Percentiles rank a stretch among this genome's conserved stretches.
Evolutionary conservation across 1,284 basidiomycete species (phyloP).

Genomic region (Heterobasidion irregulare): DNA sequence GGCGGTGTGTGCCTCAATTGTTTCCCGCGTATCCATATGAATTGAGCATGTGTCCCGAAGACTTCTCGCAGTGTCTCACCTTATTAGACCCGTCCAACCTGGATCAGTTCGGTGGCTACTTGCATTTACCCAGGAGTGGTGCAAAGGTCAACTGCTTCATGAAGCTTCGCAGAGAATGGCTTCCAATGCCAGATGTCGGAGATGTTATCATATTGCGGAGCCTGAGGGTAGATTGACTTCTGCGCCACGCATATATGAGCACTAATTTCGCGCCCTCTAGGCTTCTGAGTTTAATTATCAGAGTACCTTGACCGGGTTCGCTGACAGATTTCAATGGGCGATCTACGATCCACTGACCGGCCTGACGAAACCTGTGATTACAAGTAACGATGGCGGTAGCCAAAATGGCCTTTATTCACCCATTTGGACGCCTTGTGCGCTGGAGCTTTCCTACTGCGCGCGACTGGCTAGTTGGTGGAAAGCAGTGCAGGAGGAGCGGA

Average conservation of each 20-base stretch:
- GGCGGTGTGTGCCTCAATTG: slow-evolving; percentile 10
- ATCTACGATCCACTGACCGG: slow-evolving; percentile 14
- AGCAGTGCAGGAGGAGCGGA: slow-evolving; percentile 18
- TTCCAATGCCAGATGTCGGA: slow-evolving; percentile 36
- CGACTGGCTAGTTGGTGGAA: slow-evolving; percentile 49
- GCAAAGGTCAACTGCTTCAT: slow-evolving; percentile 46
- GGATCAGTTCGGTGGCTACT: slow-evolving; percentile 9
- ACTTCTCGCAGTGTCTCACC: slow-evolving; percentile 11
- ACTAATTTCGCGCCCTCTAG: slow-evolving; percentile 16
- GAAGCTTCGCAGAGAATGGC: slow-evolving; percentile 32
- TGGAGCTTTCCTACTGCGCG: slow-evolving; percentile 27
- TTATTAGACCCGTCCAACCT: slow-evolving; percentile 37
- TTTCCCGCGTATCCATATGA: not conserved
- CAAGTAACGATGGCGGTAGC: not conserved
- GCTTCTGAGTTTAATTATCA: slow-evolving; percentile 20
- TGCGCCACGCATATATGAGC: not conserved
- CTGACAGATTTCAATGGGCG: slow-evolving; percentile 21
- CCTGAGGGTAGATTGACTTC: slow-evolving; percentile 24
- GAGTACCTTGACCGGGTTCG: slow-evolving; percentile 22
- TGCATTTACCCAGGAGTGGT: slow-evolving; percentile 14
- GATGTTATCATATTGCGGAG: slow-evolving; percentile 36
- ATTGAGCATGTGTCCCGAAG: not conserved
- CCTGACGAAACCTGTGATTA: not conserved
- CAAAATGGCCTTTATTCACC: slow-evolving; percentile 21
- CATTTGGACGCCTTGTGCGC: slow-evolving; percentile 19